Conservation (phyloP, 768 basidiomycete genomes). For the Boletus fagicola region DNA sequence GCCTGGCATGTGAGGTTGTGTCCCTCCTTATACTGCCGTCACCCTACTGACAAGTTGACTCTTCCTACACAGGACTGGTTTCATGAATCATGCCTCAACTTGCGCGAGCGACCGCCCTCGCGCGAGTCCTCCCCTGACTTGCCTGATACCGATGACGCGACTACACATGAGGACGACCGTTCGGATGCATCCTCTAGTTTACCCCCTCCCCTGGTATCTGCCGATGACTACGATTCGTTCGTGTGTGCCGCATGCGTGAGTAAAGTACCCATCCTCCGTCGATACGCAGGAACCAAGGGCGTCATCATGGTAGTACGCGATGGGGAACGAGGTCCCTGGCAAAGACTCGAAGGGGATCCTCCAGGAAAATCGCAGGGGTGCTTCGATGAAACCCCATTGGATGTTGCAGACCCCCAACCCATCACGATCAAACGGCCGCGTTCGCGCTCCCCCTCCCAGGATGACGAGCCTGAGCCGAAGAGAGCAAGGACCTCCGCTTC, state of each 20-base stretch:
- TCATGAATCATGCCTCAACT: conserved; percentile 84
- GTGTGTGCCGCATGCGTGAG: conserved; percentile 71
- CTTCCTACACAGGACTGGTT: conserved; percentile 70
- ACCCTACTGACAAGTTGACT: conserved; percentile 1
- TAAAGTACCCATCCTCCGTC: conserved; percentile 48
- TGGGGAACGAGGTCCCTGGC: conserved; percentile 48
- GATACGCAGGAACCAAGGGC: conserved; percentile 68
- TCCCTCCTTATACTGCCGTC: not conserved
- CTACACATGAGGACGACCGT: conserved; percentile 42
- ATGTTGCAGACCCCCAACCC: conserved; percentile 28
- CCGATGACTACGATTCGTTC: conserved; percentile 71
- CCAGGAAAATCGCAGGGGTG: not conserved
- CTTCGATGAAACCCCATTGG: conserved; percentile 16
- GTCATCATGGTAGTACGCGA: conserved; percentile 66
- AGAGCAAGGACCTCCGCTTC: conserved; percentile 39
- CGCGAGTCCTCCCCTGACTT: conserved; percentile 39
- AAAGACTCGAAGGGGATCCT: conserved; percentile 38
- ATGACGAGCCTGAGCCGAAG: conserved; percentile 42
- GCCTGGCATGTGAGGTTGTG: conserved; percentile 75
- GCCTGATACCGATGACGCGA: not conserved
- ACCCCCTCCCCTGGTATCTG: conserved; percentile 65
- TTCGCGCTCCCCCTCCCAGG: conserved; percentile 24
- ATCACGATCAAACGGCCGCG: conserved; percentile 44
- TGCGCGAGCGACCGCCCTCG: conserved; percentile 61
- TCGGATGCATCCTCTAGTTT: conserved; percentile 66